Percentiles rank a stretch among this genome's conserved stretches.
Evolutionary conservation across 257 asterid species (phyloP).

Genomic region (Gentiana straminea): DNA sequence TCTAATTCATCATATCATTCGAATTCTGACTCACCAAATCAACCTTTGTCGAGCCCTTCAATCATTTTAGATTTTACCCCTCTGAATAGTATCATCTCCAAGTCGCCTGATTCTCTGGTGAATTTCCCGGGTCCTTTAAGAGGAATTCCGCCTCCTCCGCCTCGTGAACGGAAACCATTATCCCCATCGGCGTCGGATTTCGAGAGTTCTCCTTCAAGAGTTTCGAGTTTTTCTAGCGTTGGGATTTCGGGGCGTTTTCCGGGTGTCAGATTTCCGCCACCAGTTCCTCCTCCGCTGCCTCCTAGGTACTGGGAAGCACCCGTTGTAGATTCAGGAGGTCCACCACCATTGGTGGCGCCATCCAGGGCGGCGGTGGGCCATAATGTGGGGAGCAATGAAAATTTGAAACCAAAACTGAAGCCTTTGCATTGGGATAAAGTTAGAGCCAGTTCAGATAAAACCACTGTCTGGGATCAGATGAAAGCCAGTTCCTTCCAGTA

Average conservation of each 20-base stretch:
- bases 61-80: constrained; percentile 49
- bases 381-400: constrained; percentile 16
- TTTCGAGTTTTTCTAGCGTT: constrained; percentile 32
- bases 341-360: constrained; percentile 55
- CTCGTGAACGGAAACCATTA: constrained; percentile 26
- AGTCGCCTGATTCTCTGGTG: constrained; percentile 56
- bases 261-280: constrained; percentile 16
- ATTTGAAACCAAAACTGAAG: constrained; percentile 53
- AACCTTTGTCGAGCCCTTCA: constrained; percentile 58
- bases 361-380: constrained; percentile 26
- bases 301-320: constrained; percentile 45
- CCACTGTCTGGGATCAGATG: constrained; percentile 80
- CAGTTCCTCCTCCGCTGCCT: constrained; percentile 44
- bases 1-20: constrained; percentile 21
- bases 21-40: constrained; percentile 27
- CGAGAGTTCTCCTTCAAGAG: constrained; percentile 44
- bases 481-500: constrained; percentile 68
- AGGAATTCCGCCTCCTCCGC: constrained; percentile 46
- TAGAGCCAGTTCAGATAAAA: constrained; percentile 59
- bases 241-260: constrained; percentile 8
- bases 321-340: constrained; percentile 35
- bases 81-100: constrained; percentile 47
- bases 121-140: constrained; percentile 49
- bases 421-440: constrained; percentile 93
- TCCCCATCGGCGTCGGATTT: constrained; percentile 40